A percentile compares a stretch with the other conserved stretches of the same genome.
Evolutionary conservation across 306 rosid genomes (phyloP).

Genomic region (Begonia fuchsioides): DNA sequence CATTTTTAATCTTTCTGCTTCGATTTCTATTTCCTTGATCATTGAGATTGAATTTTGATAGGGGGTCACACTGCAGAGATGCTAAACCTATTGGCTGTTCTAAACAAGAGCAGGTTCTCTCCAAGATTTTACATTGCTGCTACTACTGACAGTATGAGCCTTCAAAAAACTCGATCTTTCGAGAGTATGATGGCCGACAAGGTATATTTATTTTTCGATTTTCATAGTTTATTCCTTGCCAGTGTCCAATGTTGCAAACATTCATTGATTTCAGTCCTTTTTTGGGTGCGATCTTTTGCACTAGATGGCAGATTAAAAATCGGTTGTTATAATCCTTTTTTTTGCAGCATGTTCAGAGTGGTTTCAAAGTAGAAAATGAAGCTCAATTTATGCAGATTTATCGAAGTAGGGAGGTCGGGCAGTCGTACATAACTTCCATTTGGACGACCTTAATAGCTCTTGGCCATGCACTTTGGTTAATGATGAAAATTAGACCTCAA

Average conservation of each 20-base stretch:
- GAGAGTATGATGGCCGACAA: conserved; percentile 28
- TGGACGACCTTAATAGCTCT: conserved; percentile 70
- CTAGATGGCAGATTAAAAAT: no score
- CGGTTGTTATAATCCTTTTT: no score
- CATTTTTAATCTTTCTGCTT: neutral
- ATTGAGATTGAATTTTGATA: conserved; percentile 3
- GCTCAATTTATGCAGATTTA: conserved; percentile 73
- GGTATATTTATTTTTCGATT: conserved; percentile 13
- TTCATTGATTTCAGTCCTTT: no score
- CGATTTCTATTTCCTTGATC: neutral
- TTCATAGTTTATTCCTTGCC: neutral
- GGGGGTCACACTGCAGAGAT: conserved; percentile 95
- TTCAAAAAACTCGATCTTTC: conserved; percentile 57
- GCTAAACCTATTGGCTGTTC: conserved; percentile 65
- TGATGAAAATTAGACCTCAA: conserved; percentile 82
- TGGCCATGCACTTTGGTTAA: conserved; percentile 59
- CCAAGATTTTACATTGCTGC: conserved; percentile 75
- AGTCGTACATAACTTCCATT: conserved; percentile 77
- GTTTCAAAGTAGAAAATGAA: conserved; percentile 14
- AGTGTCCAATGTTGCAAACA: no score
- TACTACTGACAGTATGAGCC: conserved; percentile 88
- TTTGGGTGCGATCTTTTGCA: no score
- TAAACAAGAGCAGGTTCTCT: conserved; percentile 44
- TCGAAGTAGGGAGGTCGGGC: conserved; percentile 92
- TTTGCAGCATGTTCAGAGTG: conserved; percentile 20